Evolutionary conservation across 768 basidiomycete genomes (phyloP).

Genomic region (Mycena epipterygia): DNA sequence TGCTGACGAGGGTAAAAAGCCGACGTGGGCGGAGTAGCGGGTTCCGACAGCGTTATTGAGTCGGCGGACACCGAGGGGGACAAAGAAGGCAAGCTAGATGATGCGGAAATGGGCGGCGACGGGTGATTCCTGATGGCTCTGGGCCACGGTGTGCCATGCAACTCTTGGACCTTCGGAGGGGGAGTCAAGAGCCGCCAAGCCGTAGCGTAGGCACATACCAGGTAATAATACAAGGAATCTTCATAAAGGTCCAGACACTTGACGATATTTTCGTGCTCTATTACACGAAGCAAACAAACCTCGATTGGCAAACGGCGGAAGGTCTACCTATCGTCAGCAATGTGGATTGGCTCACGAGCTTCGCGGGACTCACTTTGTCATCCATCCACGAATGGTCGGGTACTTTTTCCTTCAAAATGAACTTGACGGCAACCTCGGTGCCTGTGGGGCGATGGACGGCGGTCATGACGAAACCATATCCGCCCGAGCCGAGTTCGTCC

Average conservation of each 20-base stretch:
- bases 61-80: conserved; percentile 68
- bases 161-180: conserved; percentile 81
- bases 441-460: conserved; percentile 73
- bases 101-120: conserved; percentile 45
- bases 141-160: conserved; percentile 93
- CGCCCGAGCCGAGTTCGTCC: conserved; percentile 90
- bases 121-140: conserved; percentile 54
- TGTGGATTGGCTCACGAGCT: not conserved
- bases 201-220: conserved; percentile 64
- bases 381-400: conserved; percentile 59
- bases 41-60: conserved; percentile 59
- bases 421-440: conserved; percentile 92
- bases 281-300: conserved; percentile 78
- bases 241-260: conserved; percentile 88
- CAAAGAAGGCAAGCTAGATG: conserved; percentile 64
- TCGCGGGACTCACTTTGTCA: conserved; percentile 19
- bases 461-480: conserved; percentile 96
- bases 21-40: conserved; percentile 57
- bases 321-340: conserved; percentile 64
- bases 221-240: conserved; percentile 87
- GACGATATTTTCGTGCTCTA: conserved; percentile 84
- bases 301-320: conserved; percentile 83
- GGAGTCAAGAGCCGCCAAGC: conserved; percentile 11
- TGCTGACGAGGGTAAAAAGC: conserved; percentile 31
- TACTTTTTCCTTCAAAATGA: conserved; percentile 84